These are phyloP conservation scores for Dactylonectria macrodidyma DNA, from an alignment of 2,329 filamentous ascomycete species.

Conservation along the genomic window DNA sequence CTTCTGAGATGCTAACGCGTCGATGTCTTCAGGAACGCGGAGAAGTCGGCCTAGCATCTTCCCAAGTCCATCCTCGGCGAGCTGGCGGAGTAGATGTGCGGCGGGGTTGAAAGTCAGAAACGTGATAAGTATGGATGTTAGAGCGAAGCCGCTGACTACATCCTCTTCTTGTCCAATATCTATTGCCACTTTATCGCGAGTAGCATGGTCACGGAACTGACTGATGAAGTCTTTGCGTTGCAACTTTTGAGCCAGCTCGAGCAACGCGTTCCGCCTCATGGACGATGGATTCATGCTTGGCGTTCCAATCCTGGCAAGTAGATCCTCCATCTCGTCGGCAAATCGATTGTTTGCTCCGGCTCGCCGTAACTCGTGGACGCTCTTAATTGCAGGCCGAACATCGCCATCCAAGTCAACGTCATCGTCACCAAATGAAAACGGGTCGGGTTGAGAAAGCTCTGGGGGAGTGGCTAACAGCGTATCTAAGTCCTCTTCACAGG, in stretches of 20 bases:
- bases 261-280: slow-evolving; percentile 69
- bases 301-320: slow-evolving; percentile 72
- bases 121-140: slow-evolving; percentile 74
- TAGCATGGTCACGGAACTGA: slow-evolving; percentile 82
- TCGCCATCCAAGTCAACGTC: slow-evolving; percentile 58
- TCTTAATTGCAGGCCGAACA: slow-evolving; percentile 68
- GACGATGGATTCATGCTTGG: slow-evolving; percentile 64
- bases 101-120: slow-evolving; percentile 74
- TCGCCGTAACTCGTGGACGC: slow-evolving; percentile 76
- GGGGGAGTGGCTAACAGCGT: slow-evolving; percentile 43
- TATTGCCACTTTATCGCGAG: slow-evolving; percentile 78
- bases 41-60: slow-evolving; percentile 71
- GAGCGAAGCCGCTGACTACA: slow-evolving; percentile 72
- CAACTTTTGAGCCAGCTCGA: slow-evolving; percentile 73
- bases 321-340: slow-evolving; percentile 75
- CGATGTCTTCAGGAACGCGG: slow-evolving; percentile 67
- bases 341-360: slow-evolving; percentile 78
- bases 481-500: slow-evolving; percentile 44
- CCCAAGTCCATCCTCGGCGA: slow-evolving; percentile 69
- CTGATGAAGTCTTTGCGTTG: slow-evolving; percentile 74
- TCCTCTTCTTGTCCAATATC: slow-evolving; percentile 74
- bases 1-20: slow-evolving; percentile 73
- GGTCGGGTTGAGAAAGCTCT: slow-evolving; percentile 41
- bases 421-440: slow-evolving; percentile 47
- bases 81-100: slow-evolving; percentile 70